Evolutionary conservation across 2,329 filamentous ascomycete genomes (phyloP), one percentile per base, ranked within the genome.

Genomic region (Zymoseptoria crescenta): DNA sequence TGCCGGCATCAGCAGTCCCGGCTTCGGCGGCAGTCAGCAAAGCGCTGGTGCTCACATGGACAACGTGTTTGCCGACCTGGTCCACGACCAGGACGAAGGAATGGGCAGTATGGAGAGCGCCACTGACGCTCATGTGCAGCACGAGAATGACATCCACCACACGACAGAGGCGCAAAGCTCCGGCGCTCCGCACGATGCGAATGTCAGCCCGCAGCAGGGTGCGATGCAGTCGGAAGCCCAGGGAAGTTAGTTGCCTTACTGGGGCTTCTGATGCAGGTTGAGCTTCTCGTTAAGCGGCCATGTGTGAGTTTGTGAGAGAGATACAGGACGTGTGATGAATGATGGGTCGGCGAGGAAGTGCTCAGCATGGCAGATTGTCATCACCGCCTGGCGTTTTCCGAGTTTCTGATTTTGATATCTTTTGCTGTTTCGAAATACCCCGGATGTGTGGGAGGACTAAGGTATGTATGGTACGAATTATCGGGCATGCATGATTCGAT

Each of bases 41-140:
- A 69, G 66, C 27, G 66, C 64, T 24, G 64, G 64, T 9, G 67
- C 64, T 21, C 24, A 24, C 24, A 68, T 72, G 56, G 70, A 72
- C 45, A 70, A 65, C 35, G 69, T 73, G 48, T 74, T 74, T 61
- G 70, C 68, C 8, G 72, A 74, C 49, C 65, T 74, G 50, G 70
- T 74, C 9, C 67, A 71, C 50, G 67, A 70, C 48, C 65, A 70
- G 29, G 69, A 70, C 16, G 67, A 71, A 20, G 63, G n/a, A 10
- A 58, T 60, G 50, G 56, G 60, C 16, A 65, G 62, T 28, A 60
- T 67, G 6, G 67, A 69, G 30, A 64, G 66, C 28, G 49, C 59
- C 5, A 59, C 59, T 28, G 68, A 68, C 19, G 55, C 57, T 16
- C 61, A 64, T 10, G 35, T 13, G n/a, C 35, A 45, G 35, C 35